Conservation (phyloP, 306 rosid genomes). For the Lotus japonicus region DNA sequence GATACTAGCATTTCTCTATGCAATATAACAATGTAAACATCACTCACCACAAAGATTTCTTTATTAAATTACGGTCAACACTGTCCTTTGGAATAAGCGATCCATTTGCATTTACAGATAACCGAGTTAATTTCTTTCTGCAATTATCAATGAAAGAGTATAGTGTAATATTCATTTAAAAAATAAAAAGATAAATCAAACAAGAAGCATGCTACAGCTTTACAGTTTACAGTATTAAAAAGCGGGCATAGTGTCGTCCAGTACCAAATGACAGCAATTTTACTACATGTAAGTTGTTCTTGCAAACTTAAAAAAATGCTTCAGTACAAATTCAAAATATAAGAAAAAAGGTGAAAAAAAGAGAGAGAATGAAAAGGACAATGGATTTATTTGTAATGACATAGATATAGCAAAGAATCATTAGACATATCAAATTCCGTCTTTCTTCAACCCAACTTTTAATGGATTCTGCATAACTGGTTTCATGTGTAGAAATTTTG, state of each 20-base stretch:
- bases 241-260: background rate
- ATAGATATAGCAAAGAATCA: background rate
- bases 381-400: background rate
- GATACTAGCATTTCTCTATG: background rate
- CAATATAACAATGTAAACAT: constrained; percentile 9
- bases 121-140: constrained; percentile 80
- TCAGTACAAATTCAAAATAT: background rate
- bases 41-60: constrained; percentile 74
- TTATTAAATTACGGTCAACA: constrained; percentile 58
- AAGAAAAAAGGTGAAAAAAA: background rate
- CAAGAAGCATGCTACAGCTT: background rate
- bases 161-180: background rate
- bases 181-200: background rate
- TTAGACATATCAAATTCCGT: background rate
- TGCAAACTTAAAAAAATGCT: background rate
- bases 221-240: constrained; percentile 11
- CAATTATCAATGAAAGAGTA: constrained; percentile 20
- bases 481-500: background rate
- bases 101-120: constrained; percentile 85
- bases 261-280: background rate
- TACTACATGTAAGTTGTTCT: constrained; percentile 8
- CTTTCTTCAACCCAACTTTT: background rate
- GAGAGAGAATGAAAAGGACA: background rate
- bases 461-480: background rate
- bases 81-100: constrained; percentile 62